phyloP scores from a whole-genome alignment of 2,329 filamentous ascomycete species.

The Alternaria conjuncta region DNA sequence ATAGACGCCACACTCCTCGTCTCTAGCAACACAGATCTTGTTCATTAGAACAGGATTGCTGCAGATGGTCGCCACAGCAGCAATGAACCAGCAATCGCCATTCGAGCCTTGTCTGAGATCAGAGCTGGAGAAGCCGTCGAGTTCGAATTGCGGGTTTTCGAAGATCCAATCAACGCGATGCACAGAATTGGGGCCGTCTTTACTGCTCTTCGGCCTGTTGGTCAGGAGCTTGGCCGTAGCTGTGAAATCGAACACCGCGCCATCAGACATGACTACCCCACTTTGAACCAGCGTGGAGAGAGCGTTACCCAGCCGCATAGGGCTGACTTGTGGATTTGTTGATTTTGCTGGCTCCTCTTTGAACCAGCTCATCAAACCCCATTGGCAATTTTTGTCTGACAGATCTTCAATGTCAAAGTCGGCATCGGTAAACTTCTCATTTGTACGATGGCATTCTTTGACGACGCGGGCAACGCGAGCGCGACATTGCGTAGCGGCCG shows the following conservation, averaged over 20 bases:
- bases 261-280: slow-evolving; percentile 27
- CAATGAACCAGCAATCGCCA: slow-evolving; percentile 87
- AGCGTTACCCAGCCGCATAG: slow-evolving; percentile 26
- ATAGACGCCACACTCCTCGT: slow-evolving; percentile 79
- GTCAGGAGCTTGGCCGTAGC: slow-evolving; percentile 69
- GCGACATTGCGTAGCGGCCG: slow-evolving; percentile 71
- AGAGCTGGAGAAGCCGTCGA: slow-evolving; percentile 75
- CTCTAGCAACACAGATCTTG: slow-evolving; percentile 72
- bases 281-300: slow-evolving; percentile 32
- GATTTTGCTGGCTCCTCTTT: slow-evolving; percentile 57
- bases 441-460: slow-evolving; percentile 72
- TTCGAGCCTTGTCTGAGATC: slow-evolving; percentile 79
- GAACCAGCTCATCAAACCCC: slow-evolving; percentile 52
- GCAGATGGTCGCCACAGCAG: slow-evolving; percentile 76
- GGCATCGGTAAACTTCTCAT: slow-evolving; percentile 82
- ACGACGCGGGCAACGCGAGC: slow-evolving; percentile 64
- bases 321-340: slow-evolving; percentile 12
- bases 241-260: slow-evolving; percentile 24
- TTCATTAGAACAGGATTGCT: slow-evolving; percentile 75
- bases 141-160: slow-evolving; percentile 75
- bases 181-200: slow-evolving; percentile 27
- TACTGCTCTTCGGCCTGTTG: slow-evolving; percentile 23
- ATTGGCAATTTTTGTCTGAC: slow-evolving; percentile 51
- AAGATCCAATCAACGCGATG: slow-evolving; percentile 71
- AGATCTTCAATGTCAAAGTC: slow-evolving; percentile 84